Base-by-base conservation (phyloP, 768 basidiomycete genomes). In the Boletus pseudopeckii region DNA sequence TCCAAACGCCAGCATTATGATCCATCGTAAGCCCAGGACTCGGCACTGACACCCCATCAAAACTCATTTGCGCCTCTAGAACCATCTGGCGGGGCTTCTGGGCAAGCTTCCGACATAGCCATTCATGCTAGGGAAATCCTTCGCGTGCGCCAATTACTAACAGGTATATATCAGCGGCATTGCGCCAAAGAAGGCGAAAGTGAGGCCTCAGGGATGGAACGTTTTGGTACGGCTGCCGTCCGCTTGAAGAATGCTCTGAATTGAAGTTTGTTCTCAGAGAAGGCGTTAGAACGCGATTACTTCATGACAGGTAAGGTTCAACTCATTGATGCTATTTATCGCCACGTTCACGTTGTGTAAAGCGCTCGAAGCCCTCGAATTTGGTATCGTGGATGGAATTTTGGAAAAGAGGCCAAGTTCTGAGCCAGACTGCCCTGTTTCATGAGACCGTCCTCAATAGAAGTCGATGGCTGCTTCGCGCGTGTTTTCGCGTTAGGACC, bases 121-220 rank as follows among this genome's bases (percentile, higher is more conserved):
- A 95, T 96, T 57, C 92, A 96, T 66, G 96, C 96, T 4, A 90
- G 89, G 69, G 94, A 98, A 73, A 98, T 98, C 64, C 79, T 98
- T 26, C 85, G 94, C 39, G 86, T 95, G 57, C 81, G 95, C 41
- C 82, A 89, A 56, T 70, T 86, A 5, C 75, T 98, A 49, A 97
- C 95, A 18, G 78, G 81, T 47, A 93, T 97, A 66, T 97, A 97
- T 76, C 90, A 90, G 67, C 78, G 78, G 58, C 95, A 98, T 66
- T 97, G 95, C 71, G 78, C 72, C 17, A 80, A 77, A 59, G 74
- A 77, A 45, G 83, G 77, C 30, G 93, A 97, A 74, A 77, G 68
- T 52, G 74, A 80, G 51, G 80, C 77, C 48, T 79, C 77, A 45
- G 90, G 87, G 22, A 62, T 90, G 61, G 75, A 78, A 64, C 84